Percentiles rank a stretch among this genome's conserved stretches.
Evolutionary conservation across 2,329 filamentous ascomycete species (phyloP).

Genomic region (Monilinia vaccinii-corymbosi): DNA sequence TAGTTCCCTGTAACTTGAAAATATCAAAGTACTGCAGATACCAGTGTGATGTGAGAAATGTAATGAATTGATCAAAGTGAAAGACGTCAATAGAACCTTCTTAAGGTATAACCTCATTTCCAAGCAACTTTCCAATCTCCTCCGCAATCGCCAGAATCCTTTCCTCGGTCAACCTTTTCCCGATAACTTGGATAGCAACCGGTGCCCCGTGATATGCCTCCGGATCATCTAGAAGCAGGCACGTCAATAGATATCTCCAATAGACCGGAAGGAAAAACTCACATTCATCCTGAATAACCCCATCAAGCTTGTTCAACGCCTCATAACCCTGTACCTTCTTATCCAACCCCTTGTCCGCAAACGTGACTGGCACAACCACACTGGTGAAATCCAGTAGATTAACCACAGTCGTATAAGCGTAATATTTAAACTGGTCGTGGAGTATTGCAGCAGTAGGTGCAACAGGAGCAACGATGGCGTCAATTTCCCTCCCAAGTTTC

Average conservation of each 20-base stretch:
- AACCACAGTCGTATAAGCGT: constrained; percentile 21
- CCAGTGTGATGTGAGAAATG: too few species aligned
- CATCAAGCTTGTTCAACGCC: constrained; percentile 20
- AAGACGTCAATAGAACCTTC: background rate
- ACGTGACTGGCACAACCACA: constrained; percentile 36
- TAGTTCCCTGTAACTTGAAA: too few species aligned
- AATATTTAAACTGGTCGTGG: constrained; percentile 21
- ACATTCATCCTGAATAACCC: constrained; percentile 23
- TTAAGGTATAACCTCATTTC: constrained; percentile 23
- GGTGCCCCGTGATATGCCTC: constrained; percentile 24
- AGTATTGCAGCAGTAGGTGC: constrained; percentile 29
- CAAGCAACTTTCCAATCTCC: constrained; percentile 30
- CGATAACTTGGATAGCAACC: constrained; percentile 24
- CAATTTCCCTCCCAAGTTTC: constrained; percentile 25
- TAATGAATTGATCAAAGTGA: background rate
- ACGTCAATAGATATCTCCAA: constrained; percentile 1
- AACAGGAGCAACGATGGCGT: constrained; percentile 29
- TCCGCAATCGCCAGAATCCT: constrained; percentile 30
- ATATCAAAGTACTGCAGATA: too few species aligned
- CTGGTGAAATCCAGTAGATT: constrained; percentile 30
- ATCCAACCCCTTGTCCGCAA: constrained; percentile 34
- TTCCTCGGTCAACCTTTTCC: constrained; percentile 24
- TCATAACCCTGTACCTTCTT: constrained; percentile 13
- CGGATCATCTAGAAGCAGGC: constrained; percentile 18
- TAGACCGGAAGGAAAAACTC: constrained; percentile 1